These are phyloP conservation scores for Tetrastigma voinierianum DNA, from an alignment of 164 flowering plant species.

Conservation along the genomic window DNA sequence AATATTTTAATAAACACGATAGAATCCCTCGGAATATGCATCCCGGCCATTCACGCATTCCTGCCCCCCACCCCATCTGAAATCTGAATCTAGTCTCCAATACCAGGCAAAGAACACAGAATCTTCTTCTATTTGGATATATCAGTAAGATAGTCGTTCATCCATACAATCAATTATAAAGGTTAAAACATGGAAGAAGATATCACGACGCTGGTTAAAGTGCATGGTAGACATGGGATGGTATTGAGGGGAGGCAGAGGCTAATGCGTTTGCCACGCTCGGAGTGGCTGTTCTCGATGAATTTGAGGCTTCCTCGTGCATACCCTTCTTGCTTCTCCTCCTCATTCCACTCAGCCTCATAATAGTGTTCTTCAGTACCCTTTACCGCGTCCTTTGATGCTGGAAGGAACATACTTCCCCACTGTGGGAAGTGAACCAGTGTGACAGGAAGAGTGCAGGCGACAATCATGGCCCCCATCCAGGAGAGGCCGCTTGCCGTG, in stretches of 20 bases:
- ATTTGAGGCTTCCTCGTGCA: constrained; percentile 63
- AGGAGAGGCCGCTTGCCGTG: constrained; percentile 49
- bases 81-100: too few species aligned
- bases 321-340: constrained; percentile 59
- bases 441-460: constrained; percentile 63
- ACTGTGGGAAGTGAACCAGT: constrained; percentile 69
- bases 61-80: too few species aligned
- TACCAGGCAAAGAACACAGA: too few species aligned
- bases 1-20: too few species aligned
- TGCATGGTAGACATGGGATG: constrained; percentile 42
- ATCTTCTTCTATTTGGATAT: too few species aligned
- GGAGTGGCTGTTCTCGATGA: constrained; percentile 68
- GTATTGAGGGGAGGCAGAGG: constrained; percentile 55
- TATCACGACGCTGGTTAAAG: too few species aligned
- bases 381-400: constrained; percentile 39
- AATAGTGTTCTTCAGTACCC: constrained; percentile 50
- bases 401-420: constrained; percentile 86
- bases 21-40: too few species aligned
- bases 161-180: too few species aligned
- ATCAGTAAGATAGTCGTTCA: too few species aligned
- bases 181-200: too few species aligned
- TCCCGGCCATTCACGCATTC: too few species aligned
- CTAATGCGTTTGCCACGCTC: constrained; percentile 57
- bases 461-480: constrained; percentile 70
- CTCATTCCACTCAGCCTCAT: constrained; percentile 58